phyloP scores from a whole-genome alignment of 2,329 filamentous ascomycete species.

The Aspergillus tubingensis region DNA sequence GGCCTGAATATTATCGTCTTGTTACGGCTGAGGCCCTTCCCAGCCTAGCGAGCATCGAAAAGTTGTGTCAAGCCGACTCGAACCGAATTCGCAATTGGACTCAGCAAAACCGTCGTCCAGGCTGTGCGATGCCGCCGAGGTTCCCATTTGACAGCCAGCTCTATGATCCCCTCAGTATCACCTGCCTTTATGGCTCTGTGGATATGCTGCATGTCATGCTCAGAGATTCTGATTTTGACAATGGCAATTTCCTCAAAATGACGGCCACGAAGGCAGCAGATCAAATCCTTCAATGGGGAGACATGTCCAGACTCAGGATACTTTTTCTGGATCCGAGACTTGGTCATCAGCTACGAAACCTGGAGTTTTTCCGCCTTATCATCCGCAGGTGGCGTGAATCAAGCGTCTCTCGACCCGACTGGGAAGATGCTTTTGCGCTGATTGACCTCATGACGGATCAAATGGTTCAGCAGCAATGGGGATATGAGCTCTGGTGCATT shows the following conservation, averaged over 20 bases:
- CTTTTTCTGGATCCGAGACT: slow-evolving; percentile 19
- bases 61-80: slow-evolving; percentile 25
- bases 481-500: slow-evolving; percentile 25
- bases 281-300: slow-evolving; percentile 32
- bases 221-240: slow-evolving; percentile 22
- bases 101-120: slow-evolving; percentile 34
- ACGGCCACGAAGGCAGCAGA: slow-evolving; percentile 24
- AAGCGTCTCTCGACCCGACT: slow-evolving; percentile 5
- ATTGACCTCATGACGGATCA: slow-evolving; percentile 21
- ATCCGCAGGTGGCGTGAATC: slow-evolving; percentile 14
- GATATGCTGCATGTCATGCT: slow-evolving; percentile 33
- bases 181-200: slow-evolving; percentile 37
- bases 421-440: slow-evolving; percentile 15
- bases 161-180: slow-evolving; percentile 40
- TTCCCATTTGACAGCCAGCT: slow-evolving; percentile 34
- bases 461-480: slow-evolving; percentile 28
- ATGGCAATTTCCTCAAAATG: slow-evolving; percentile 15
- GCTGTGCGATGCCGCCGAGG: slow-evolving; percentile 31
- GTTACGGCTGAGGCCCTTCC: slow-evolving; percentile 21
- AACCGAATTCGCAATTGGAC: slow-evolving; percentile 36
- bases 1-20: slow-evolving; percentile 34
- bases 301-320: slow-evolving; percentile 25
- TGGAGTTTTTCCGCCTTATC: slow-evolving; percentile 13
- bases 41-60: slow-evolving; percentile 10
- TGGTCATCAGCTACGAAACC: slow-evolving; percentile 23